phyloP scores from a whole-genome alignment of 805 yeast species.

The Ogataea paraovalis region DNA sequence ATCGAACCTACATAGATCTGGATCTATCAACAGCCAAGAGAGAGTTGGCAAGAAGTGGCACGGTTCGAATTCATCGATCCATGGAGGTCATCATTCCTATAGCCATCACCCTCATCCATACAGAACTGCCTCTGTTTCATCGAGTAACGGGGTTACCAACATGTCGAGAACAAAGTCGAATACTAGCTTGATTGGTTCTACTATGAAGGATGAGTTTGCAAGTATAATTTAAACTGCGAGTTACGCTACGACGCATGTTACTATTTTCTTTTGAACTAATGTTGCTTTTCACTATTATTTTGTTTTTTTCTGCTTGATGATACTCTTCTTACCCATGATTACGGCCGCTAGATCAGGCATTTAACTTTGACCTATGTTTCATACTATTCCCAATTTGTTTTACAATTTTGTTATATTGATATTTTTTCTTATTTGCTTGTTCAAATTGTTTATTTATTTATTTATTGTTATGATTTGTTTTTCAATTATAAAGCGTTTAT shows the following conservation, averaged over 20 bases:
- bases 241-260: too few relatives aligned
- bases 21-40: constrained; percentile 9
- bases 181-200: background rate
- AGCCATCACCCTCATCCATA: constrained; percentile 26
- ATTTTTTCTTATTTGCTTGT: background rate
- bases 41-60: constrained; percentile 6
- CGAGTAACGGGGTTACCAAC: constrained; percentile 3
- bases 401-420: background rate
- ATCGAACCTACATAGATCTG: constrained; percentile 14
- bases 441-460: background rate
- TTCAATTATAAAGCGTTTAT: background rate
- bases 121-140: constrained; percentile 10
- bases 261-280: too few relatives aligned
- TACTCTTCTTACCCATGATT: too few relatives aligned
- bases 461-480: background rate
- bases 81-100: constrained; percentile 15
- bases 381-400: too few relatives aligned
- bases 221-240: background rate
- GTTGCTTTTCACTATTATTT: too few relatives aligned
- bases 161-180: background rate
- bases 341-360: too few relatives aligned
- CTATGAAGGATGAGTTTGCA: background rate
- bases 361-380: too few relatives aligned
- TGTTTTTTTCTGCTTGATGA: too few relatives aligned
- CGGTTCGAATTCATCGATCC: constrained; percentile 4